These are phyloP conservation scores for Tetrahymena elliotti DNA, from an alignment of 73 alveolate genomes.

Conservation along the genomic window DNA sequence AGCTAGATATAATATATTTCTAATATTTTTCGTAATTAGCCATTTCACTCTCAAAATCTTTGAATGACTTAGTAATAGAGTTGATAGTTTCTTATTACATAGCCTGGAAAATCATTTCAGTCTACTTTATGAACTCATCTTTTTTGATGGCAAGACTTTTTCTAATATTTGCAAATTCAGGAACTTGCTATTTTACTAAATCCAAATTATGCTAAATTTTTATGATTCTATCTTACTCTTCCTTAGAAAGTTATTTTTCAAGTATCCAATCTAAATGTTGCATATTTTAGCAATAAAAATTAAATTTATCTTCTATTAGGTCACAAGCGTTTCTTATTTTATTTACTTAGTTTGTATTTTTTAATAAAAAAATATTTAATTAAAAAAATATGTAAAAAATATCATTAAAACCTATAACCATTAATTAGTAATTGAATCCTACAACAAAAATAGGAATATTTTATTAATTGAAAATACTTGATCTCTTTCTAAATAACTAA, in stretches of 20 bases:
- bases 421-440: no score
- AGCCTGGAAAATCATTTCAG: not conserved
- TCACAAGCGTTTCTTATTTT: not conserved
- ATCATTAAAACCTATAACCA: no score
- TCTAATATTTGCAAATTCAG: not conserved
- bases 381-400: no score
- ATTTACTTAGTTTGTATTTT: no score
- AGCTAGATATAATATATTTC: not conserved
- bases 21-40: not conserved
- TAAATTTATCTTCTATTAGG: no score
- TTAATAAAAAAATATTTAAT: no score
- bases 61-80: not conserved
- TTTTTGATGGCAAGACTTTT: no score
- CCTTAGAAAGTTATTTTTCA: not conserved
- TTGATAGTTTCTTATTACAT: not conserved
- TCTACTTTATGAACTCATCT: not conserved
- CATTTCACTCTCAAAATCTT: not conserved
- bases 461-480: no score
- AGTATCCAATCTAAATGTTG: not conserved
- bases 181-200: not conserved
- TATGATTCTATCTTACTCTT: not conserved
- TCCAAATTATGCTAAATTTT: not conserved
- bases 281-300: not conserved
- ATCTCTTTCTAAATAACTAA: no score
- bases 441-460: no score